Evolutionary conservation across 2,329 filamentous ascomycete genomes (phyloP), one percentile per base, ranked within the genome.

Genomic region (Botryotinia calthae): DNA sequence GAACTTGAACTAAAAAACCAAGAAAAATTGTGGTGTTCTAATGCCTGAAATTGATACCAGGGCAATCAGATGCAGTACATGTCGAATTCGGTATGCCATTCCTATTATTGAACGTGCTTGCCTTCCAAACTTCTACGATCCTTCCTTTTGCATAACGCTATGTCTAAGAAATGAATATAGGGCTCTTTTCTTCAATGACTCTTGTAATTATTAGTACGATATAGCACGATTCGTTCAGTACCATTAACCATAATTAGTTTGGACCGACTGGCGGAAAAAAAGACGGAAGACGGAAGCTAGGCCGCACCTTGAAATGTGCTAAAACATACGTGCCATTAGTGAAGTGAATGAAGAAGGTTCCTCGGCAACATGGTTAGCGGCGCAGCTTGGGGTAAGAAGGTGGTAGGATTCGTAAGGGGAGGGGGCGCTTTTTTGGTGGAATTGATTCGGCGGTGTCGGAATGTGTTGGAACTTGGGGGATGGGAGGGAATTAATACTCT

Each of bases 101-200:
- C n/a, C 51, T 18, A 9, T 31, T 28, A 31, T 56, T 28, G n/a
- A 56, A 56, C 51, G 16, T 56, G n/a, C 51, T 56, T 56, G n/a
- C 51, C 51, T 56, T 56, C 51, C 51, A 56, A 56, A 56, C n/a
- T 56, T 56, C 51, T n/a, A 56, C 51, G 51, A 56, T 56, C n/a
- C 51, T 56, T 56, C 51, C 51, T 56, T 28, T 14, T 16, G 51
- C 51, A 56, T 56, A 56, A 56, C 51, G 51, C 51, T 56, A 56
- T 56, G 51, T 28, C 51, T 9, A 56, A 28, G 16, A 28, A 28
- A 56, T 28, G n/a, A 56, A 56, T 18, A 28, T 56, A 56, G 51
- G 51, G 51, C 51, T 56, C 14, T 56, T 56, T 56, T 56, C 51
- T 56, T 56, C 51, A 56, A 31, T 56, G 51, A 56, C 51, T 56